Evolutionary conservation across 2,329 filamentous ascomycete species (phyloP).

Genomic region (Taxawa tesnikishii): DNA sequence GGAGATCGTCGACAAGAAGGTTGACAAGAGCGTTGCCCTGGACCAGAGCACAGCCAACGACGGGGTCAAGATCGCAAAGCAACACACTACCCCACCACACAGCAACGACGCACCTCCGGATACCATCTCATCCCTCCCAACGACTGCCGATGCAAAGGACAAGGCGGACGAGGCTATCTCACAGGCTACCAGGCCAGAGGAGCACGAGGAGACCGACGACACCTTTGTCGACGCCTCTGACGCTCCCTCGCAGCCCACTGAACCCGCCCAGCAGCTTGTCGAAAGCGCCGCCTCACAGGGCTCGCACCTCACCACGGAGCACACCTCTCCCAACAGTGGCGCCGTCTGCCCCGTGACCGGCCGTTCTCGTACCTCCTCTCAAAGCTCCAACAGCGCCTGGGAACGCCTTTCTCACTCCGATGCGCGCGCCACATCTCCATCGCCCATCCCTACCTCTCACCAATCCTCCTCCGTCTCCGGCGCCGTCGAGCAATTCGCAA

Average conservation of each 20-base stretch:
- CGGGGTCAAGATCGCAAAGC: constrained; percentile 12
- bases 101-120: constrained; percentile 8
- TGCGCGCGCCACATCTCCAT: constrained; percentile 10
- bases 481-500: constrained; percentile 7
- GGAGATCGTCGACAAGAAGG: constrained; percentile 23
- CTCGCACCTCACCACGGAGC: constrained; percentile 9
- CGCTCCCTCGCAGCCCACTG: neutral
- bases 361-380: neutral
- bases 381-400: constrained; percentile 3
- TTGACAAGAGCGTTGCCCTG: constrained; percentile 16
- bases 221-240: neutral
- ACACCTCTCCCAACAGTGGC: constrained; percentile 11
- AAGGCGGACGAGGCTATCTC: neutral
- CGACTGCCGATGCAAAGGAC: neutral
- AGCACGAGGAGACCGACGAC: neutral
- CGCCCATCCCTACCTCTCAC: constrained; percentile 10
- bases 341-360: neutral
- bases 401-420: constrained; percentile 1
- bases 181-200: neutral
- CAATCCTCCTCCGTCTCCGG: constrained; percentile 14
- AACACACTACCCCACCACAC: constrained; percentile 9
- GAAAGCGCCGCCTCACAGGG: constrained; percentile 12
- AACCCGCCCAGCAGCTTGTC: constrained; percentile 10
- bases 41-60: constrained; percentile 10
- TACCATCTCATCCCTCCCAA: constrained; percentile 2